Evolutionary conservation across 2,329 filamentous ascomycete species (phyloP), one percentile per base, ranked within the genome.

Genomic region (Thelonectria olida): DNA sequence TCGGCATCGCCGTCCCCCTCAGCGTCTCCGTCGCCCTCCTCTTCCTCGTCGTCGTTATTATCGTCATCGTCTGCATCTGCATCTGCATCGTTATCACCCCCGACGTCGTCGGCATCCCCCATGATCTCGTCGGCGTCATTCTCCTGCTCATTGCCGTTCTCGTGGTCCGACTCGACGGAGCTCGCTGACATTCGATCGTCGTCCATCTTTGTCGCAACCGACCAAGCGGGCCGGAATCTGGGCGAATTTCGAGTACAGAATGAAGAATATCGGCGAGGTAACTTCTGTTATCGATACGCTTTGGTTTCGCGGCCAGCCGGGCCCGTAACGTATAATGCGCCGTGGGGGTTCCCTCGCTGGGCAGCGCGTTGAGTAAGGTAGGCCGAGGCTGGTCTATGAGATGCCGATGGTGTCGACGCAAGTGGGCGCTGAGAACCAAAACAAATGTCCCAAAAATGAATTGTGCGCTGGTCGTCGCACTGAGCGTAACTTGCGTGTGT

Each of bases 111-210:
- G 22, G 70, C 78, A 49, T 81, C 81, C 44, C 88, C 84, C 83
- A 88, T 87, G 34, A 84, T 78, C 70, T 88, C 85, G 67, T 88
- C 85, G 58, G 80, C 81, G 55, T 87, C 85, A 66, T 78, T 73
- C 8, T 75, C 73, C 23, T 67, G 64, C 34, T 76, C 72, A 54
- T 62, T 57, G 20, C 66, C 69, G 39, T 74, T 73, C 23, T 73
- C 74, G 59, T 73, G 73, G 45, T 79, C 77, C 8, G 75, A 70
- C 42, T 70, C 67, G 44, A 19, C 64, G 23, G 67, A 69, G 49
- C 67, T 70, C 48, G 63, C 62, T 27, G 67, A 70, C 51, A 70
- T n/a, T 8, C 68, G 62, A 47, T 70, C 68, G n/a, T 71, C 68
- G 44, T 70, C 68, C 41, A 58, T 58, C 22, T 27, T 56, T 45